Evolutionary conservation across 352 stramenopile genomes (phyloP), one percentile per base, ranked within the genome.

Genomic region (Phytophthora chlamydospora): DNA sequence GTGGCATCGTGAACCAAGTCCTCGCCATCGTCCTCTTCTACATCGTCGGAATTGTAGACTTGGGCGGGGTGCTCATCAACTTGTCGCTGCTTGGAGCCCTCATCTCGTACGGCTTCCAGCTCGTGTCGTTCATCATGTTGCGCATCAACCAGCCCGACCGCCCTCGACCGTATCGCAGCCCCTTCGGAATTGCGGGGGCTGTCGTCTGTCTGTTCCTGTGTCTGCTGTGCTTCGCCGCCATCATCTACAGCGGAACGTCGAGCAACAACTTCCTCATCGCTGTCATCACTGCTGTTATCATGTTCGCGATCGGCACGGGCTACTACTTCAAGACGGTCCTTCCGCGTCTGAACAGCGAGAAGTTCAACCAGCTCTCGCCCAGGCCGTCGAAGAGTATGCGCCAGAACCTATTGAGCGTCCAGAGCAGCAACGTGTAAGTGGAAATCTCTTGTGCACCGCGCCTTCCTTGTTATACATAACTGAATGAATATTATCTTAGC

Each of bases 31-130:
- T 74, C 10, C 70, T 91, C 35, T 81, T 88, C 59, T 91, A 75
- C 50, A 68, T 73, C 33, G 84, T 89, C 44, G 79, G 76, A 24
- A 77, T 88, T 63, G 65, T 72, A 16, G 71, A 81, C 7, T 73
- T 89, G 45, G 79, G 79, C 21, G 71, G 73, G 0, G 82, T 91
- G 36, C 69, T 89, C 41, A 88, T 89, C 70, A 89, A 91, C 59
- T 43, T 91, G 13, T 58, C 82, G 58, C 68, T 91, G 4, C 70
- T 87, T 31, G 75, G 77, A 0, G 82, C 70, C 1, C 75, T 89
- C 33, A 73, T 88, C 17, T 91, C 82, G 16, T 89, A 91, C 55
- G 52, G 57, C 11, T 86, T 91, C 62, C 82, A 91, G 64, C 61
- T 91, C 33, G 58, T 68, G 36, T 75, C 82, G 12, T 91, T 88